Percentiles rank a stretch among this genome's conserved stretches.
phyloP scores from a whole-genome alignment of 306 rosid species.

The Canavalia gladiata region DNA sequence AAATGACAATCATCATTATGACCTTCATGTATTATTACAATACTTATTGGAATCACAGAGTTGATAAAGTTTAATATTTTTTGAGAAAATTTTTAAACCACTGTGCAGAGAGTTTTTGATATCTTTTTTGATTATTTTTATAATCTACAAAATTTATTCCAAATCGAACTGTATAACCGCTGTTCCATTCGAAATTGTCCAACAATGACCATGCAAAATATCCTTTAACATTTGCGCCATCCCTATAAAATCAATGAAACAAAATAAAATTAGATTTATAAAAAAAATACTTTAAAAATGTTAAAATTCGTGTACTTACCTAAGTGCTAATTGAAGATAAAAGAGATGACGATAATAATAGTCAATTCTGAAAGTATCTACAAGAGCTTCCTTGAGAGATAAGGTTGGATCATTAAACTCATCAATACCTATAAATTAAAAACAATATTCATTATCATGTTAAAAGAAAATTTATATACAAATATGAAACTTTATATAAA shows the following conservation, averaged over 20 bases:
- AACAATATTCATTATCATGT: not conserved
- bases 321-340: conserved; percentile 58
- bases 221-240: conserved; percentile 64
- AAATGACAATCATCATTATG: not conserved
- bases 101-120: conserved; percentile 60
- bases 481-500: not conserved
- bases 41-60: not conserved
- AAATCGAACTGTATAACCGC: conserved; percentile 58
- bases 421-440: conserved; percentile 56
- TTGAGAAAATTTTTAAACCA: conserved; percentile 69
- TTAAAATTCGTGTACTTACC: conserved; percentile 43
- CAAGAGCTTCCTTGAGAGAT: conserved; percentile 55
- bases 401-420: conserved; percentile 59
- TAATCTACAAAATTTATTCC: conserved; percentile 66
- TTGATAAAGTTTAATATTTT: conserved; percentile 7
- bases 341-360: conserved; percentile 59
- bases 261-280: not conserved
- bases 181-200: conserved; percentile 72
- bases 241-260: conserved; percentile 29
- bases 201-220: conserved; percentile 72
- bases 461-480: not conserved
- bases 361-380: conserved; percentile 59
- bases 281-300: not conserved
- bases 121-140: conserved; percentile 49
- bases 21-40: conserved; percentile 52